Percentiles rank a stretch among this genome's conserved stretches.
Evolutionary conservation across 805 yeast genomes (phyloP).

Genomic region (Wickerhamiella domercqiae): DNA sequence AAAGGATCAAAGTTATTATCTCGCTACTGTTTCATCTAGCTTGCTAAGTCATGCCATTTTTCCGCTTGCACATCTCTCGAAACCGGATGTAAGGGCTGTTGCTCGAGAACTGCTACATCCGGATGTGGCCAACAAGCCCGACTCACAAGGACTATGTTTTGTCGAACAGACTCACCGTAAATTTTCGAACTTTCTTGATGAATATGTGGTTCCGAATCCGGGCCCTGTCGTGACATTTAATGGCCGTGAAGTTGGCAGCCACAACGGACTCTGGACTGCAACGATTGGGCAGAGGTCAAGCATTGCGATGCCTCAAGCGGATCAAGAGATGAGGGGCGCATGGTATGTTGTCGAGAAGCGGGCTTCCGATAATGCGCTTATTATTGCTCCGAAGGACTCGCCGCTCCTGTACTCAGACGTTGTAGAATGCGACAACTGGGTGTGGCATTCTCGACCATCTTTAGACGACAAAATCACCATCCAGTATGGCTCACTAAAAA

Average conservation of each 20-base stretch:
- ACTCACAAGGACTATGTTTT: conserved; percentile 90
- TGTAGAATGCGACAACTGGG: conserved; percentile 33
- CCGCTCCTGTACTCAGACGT: conserved; percentile 35
- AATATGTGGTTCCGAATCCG: conserved; percentile 55
- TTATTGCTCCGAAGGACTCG: conserved; percentile 63
- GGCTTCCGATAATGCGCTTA: conserved; percentile 48
- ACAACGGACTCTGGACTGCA: conserved; percentile 84
- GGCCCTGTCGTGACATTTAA: conserved; percentile 70
- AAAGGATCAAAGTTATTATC: conserved; percentile 86
- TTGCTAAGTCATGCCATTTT: conserved; percentile 40
- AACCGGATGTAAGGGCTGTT: conserved; percentile 55
- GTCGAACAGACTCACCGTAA: conserved; percentile 45
- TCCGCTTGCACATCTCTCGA: conserved; percentile 68
- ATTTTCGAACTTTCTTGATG: conserved; percentile 56
- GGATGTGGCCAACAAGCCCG: conserved; percentile 64
- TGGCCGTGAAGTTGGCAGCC: conserved; percentile 65
- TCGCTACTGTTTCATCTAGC: conserved; percentile 45
- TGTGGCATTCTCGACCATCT: conserved; percentile 29
- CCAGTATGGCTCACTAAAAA: conserved; percentile 65
- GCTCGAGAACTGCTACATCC: conserved; percentile 37
- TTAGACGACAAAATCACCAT: conserved; percentile 24
- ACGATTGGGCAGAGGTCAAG: conserved; percentile 83
- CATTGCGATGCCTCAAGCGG: conserved; percentile 78
- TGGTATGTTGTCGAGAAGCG: conserved; percentile 80
- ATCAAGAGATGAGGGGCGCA: conserved; percentile 53